Evolutionary conservation across 1,284 basidiomycete genomes (phyloP).

Genomic region (Volvariella volvacea): DNA sequence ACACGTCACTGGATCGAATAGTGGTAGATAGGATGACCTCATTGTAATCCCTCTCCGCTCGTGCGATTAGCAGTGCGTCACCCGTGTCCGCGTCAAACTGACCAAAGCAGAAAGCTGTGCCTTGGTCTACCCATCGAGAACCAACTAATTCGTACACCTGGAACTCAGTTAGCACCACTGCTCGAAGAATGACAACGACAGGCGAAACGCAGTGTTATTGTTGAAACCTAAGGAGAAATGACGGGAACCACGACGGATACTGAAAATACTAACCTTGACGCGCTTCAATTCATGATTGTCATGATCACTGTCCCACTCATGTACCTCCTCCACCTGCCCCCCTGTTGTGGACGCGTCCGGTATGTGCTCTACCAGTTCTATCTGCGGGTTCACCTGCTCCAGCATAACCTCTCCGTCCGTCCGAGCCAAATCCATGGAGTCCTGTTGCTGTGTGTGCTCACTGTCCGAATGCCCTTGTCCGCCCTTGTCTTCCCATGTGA

Average conservation of each 20-base stretch:
- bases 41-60: constrained; percentile 68
- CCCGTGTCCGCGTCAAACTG: constrained; percentile 75
- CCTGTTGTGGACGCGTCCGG: constrained; percentile 21
- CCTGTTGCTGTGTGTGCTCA: constrained; percentile 8
- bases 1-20: constrained; percentile 80
- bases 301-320: constrained; percentile 34
- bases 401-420: constrained; percentile 23
- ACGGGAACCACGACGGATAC: background rate
- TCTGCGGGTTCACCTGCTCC: constrained; percentile 26
- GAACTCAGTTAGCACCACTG: background rate
- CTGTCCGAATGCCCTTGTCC: constrained; percentile 10
- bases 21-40: constrained; percentile 68
- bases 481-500: constrained; percentile 5
- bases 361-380: constrained; percentile 32
- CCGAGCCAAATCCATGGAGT: constrained; percentile 16
- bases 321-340: constrained; percentile 23
- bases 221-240: background rate
- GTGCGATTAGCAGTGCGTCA: constrained; percentile 80
- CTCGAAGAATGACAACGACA: background rate
- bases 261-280: constrained; percentile 35
- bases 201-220: background rate
- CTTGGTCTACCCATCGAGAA: constrained; percentile 87
- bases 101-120: constrained; percentile 90
- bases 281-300: constrained; percentile 39
- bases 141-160: constrained; percentile 91